Conservation (phyloP, 768 basidiomycete species). For the Tulasnella sp. region DNA sequence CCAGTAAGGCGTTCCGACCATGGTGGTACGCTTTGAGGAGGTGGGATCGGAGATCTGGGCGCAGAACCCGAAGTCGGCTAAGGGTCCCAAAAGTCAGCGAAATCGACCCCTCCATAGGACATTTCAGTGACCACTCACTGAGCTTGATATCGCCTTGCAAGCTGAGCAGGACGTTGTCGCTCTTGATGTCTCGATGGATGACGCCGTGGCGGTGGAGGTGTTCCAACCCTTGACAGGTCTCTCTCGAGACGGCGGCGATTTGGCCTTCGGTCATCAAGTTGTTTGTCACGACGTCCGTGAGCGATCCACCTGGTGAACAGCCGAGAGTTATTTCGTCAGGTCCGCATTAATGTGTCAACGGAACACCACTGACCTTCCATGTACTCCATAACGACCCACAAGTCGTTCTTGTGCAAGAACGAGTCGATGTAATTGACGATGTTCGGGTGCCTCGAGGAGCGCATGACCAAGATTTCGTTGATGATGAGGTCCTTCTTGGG, state of each 20-base stretch:
- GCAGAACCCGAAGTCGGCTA: constrained; percentile 98
- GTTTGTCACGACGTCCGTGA: constrained; percentile 92
- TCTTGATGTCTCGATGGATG: constrained; percentile 99
- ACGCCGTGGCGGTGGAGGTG: constrained; percentile 94
- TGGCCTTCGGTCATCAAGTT: constrained; percentile 98
- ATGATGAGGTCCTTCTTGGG: constrained; percentile 99
- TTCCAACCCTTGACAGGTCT: constrained; percentile 85
- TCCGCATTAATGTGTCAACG: no score
- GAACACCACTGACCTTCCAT: constrained; percentile 91
- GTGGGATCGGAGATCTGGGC: constrained; percentile 82
- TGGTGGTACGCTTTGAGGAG: constrained; percentile 71
- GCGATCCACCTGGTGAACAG: constrained; percentile 36
- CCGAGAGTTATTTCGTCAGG: background rate
- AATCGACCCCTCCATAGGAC: background rate
- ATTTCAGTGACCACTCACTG: constrained; percentile 45
- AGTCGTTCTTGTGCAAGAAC: constrained; percentile 92
- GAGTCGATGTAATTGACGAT: constrained; percentile 99
- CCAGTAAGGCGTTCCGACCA: constrained; percentile 99
- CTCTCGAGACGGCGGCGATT: constrained; percentile 91
- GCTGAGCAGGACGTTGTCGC: constrained; percentile 89
- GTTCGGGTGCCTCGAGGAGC: constrained; percentile 91
- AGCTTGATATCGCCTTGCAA: constrained; percentile 95
- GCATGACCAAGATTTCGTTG: constrained; percentile 99
- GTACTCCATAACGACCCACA: constrained; percentile 99
- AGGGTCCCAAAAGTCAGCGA: background rate